phyloP scores from a whole-genome alignment of 1,284 basidiomycete genomes.

The Xanthoconium separans region DNA sequence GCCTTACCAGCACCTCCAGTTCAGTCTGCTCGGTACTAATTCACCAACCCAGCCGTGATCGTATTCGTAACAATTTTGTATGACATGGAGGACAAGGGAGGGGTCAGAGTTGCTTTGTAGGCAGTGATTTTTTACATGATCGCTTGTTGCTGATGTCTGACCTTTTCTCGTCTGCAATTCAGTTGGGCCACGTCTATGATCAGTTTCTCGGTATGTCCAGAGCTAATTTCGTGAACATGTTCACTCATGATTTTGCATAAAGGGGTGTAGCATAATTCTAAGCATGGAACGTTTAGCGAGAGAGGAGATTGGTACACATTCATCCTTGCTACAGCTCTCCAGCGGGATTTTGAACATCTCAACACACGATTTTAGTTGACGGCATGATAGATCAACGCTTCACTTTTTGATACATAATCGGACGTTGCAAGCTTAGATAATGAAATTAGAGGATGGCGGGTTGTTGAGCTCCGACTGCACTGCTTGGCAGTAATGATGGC shows the following conservation, averaged over 20 bases:
- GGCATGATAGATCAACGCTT: background rate
- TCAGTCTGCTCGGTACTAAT: slow-evolving; percentile 3
- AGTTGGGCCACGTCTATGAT: slow-evolving; percentile 15
- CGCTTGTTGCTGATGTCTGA: slow-evolving; percentile 5
- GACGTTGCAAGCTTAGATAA: no score
- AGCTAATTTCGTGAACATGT: background rate
- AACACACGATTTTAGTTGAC: background rate
- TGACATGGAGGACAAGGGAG: slow-evolving; percentile 6
- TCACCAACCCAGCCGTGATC: slow-evolving; percentile 8
- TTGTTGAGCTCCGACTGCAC: no score
- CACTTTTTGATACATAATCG: background rate
- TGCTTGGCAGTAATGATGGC: no score
- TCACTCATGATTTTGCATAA: background rate
- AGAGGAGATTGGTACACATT: background rate
- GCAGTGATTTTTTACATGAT: background rate
- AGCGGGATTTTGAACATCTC: background rate
- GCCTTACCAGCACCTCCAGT: background rate
- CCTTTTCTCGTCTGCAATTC: background rate
- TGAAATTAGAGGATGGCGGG: no score
- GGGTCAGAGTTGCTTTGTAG: slow-evolving; percentile 11
- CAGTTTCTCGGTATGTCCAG: slow-evolving; percentile 12
- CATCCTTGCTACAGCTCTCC: background rate
- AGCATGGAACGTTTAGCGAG: slow-evolving; percentile 22
- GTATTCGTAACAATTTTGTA: slow-evolving; percentile 1
- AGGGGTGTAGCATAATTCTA: slow-evolving; percentile 16